Conservation (phyloP, 768 basidiomycete genomes). For the Lactifluus subvellereus region DNA sequence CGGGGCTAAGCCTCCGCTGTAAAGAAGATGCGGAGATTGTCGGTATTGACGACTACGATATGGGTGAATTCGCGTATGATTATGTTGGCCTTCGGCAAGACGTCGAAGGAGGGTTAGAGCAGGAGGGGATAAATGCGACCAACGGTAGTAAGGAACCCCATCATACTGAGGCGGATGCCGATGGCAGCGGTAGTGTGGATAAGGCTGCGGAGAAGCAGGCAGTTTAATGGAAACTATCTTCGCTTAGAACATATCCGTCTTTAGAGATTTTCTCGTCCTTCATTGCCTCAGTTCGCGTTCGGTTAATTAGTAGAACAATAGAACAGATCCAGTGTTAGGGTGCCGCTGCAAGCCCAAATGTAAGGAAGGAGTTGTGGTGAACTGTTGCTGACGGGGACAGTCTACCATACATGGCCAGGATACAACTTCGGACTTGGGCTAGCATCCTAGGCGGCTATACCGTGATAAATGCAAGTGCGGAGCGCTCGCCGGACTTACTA, state of each 20-base stretch:
- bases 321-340: no score
- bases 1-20: constrained; percentile 37
- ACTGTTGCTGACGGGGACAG: no score
- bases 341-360: no score
- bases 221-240: not conserved
- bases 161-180: constrained; percentile 2
- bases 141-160: constrained; percentile 20
- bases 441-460: no score
- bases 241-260: not conserved
- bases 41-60: constrained; percentile 76
- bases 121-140: constrained; percentile 17
- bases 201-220: not conserved
- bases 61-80: constrained; percentile 88
- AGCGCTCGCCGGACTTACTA: no score
- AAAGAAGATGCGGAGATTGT: constrained; percentile 26
- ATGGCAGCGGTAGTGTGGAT: constrained; percentile 4
- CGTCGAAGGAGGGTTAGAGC: constrained; percentile 20
- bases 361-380: no score
- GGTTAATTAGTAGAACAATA: no score
- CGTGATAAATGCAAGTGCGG: no score
- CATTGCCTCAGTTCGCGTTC: not conserved
- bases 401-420: no score
- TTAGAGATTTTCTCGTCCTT: not conserved
- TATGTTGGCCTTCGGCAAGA: constrained; percentile 60
- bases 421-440: no score